These are phyloP conservation scores for Wickerhamomyces pijperi DNA, from an alignment of 805 yeast genomes.

Conservation along the genomic window DNA sequence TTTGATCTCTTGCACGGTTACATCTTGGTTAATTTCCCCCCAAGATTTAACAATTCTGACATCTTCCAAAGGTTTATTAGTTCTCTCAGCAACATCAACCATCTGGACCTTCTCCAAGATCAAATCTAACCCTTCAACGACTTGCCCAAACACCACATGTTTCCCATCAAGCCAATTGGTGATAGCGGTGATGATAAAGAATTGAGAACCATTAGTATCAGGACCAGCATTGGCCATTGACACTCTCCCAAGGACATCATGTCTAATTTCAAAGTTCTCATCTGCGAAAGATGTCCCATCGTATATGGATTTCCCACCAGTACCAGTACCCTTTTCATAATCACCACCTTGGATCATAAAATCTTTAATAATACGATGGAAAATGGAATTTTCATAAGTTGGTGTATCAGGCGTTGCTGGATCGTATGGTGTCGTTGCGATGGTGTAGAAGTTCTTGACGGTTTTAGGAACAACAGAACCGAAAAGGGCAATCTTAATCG, in stretches of 20 bases:
- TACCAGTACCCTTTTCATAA: slow-evolving; percentile 51
- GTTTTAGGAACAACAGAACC: slow-evolving; percentile 59
- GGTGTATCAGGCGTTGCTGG: no score
- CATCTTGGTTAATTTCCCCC: slow-evolving; percentile 17
- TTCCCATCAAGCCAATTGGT: slow-evolving; percentile 40
- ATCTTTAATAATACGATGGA: slow-evolving; percentile 64
- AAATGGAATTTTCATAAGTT: slow-evolving; percentile 42
- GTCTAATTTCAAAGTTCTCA: slow-evolving; percentile 63
- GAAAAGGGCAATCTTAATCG: slow-evolving; percentile 50
- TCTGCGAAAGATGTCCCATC: slow-evolving; percentile 66
- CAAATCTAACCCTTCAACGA: slow-evolving; percentile 49
- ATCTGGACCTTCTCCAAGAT: slow-evolving; percentile 50
- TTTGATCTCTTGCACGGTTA: no score
- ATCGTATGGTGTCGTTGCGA: slow-evolving; percentile 27
- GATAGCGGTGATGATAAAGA: slow-evolving; percentile 50
- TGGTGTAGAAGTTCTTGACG: slow-evolving; percentile 42
- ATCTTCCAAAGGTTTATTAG: slow-evolving; percentile 28
- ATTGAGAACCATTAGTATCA: slow-evolving; percentile 61
- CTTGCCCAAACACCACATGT: slow-evolving; percentile 76
- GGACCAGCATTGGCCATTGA: slow-evolving; percentile 67
- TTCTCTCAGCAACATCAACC: slow-evolving; percentile 23
- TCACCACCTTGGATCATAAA: slow-evolving; percentile 90
- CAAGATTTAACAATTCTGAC: slow-evolving; percentile 27
- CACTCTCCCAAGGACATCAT: slow-evolving; percentile 56
- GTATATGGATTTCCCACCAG: slow-evolving; percentile 73